Evolutionary conservation across 441 rosid species (phyloP), one percentile per base, ranked within the genome.

Genomic region (Corymbia calophylla): DNA sequence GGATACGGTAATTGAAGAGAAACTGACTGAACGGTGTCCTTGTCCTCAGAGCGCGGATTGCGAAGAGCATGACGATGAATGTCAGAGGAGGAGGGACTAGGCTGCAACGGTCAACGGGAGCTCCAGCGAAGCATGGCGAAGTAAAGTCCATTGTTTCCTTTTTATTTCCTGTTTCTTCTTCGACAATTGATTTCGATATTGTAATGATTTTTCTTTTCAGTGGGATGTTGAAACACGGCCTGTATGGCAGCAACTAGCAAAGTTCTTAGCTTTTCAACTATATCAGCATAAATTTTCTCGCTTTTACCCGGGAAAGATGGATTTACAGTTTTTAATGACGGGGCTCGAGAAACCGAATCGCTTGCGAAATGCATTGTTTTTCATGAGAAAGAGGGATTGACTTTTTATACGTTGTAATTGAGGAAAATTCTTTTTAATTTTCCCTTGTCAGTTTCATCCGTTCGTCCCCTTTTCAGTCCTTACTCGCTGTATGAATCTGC

Each of bases 41-140:
- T 77, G 62, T 85, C 29, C 15, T 85, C 29, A 32, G 62, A 70
- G 87, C 58, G 91, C 94, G 91, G 94, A 90, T 91, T 92, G 87
- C 88, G 66, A 87, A n/a, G 56, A 39, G 35, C 90, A 68, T 44
- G 70, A 91, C 91, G 91, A 94, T 94, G 97, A 93, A 91, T 89
- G 87, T 89, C 60, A 91, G 92, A 88, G 92, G 92, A 85, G 91
- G 31, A 66, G 90, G 93, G 88, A 85, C 92, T 32, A 82, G 90
- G 48, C 90, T 86, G 68, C 95, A 92, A 53, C 95, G 90, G 88
- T 86, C 93, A 64, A 88, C 55, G 89, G 90, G 91, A 87, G 89
- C 90, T 93, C 91, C 92, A 11, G 53, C 82, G 90, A 93, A 91
- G 91, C 91, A 87, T 93, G 94, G 89, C 54, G 92, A 90, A 91